Base-by-base conservation (phyloP, 2,329 filamentous ascomycete genomes). In the Rhynchosporium graminicola region DNA sequence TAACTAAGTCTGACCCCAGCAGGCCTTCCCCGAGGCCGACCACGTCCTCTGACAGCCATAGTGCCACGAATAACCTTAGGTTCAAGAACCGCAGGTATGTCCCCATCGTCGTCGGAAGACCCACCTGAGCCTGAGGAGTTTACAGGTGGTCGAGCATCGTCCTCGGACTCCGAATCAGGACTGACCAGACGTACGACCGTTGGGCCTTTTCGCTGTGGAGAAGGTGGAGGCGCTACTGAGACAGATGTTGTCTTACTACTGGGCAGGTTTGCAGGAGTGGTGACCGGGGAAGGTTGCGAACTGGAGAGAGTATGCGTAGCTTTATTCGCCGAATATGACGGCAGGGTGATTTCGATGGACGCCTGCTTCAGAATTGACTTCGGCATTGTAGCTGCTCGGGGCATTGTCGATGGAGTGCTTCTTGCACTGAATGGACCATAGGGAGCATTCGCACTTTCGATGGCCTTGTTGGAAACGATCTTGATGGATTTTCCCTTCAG, bases 401-500 rank as follows among this genome's bases (percentile, higher is more conserved):
- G 28, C 20, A 28, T 42, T 6, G 59, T 48, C 13, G 47, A 54
- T 0, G 60, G 63, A 29, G 57, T 65, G 38, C 51, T 62, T 48
- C 56, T 50, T 50, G 54, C 47, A 60, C 60, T 65, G 9, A 52
- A 57, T 5, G 33, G 48, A 29, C 57, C 51, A n/a, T 40, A 57
- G 8, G 28, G 10, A 6, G 3, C 51, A 8, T 43, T 40, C 5
- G 20, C 31, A 10, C 20, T 29, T 43, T 55, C 40, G 12, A 43
- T 29, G 60, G 71, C 67, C 36, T 61, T 42, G 40, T 61, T 42
- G 40, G 65, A 62, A 33, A 73, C 67, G 47, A 73, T 71, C 50
- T 71, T 74, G 54, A 67, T 57, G 2, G 64, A 61, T 61, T 70
- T 72, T 8, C 70, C 70, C 57, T 73, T 69, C n/a, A 72, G 51